A percentile compares a stretch with the other conserved stretches of the same genome.
These are phyloP conservation scores for Coemansia sp. DNA, from an alignment of 192 early-diverging fungal genomes.

Conservation along the genomic window DNA sequence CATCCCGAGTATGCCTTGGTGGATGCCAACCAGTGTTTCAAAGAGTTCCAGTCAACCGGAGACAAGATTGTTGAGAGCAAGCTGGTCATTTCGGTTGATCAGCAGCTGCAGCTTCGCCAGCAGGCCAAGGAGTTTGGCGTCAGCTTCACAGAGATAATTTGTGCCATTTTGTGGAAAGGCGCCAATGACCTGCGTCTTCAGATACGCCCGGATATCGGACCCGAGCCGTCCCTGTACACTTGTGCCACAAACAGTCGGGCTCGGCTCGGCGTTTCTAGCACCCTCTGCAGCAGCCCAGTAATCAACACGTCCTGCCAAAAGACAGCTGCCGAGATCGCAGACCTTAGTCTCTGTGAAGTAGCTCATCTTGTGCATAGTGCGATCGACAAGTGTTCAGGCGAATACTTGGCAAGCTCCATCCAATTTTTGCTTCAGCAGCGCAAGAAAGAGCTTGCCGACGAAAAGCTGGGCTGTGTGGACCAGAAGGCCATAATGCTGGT, in stretches of 20 bases:
- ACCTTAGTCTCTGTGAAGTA: conserved; percentile 15
- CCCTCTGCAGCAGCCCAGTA: conserved; percentile 39
- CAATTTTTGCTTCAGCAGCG: conserved; percentile 23
- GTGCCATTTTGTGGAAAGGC: conserved; percentile 47
- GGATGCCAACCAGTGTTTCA: conserved; percentile 15
- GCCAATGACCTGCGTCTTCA: conserved; percentile 16
- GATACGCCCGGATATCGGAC: conserved; percentile 14
- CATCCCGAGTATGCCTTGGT: conserved; percentile 40
- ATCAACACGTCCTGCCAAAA: conserved; percentile 21
- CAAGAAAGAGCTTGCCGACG: conserved; percentile 19
- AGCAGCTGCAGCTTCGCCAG: conserved; percentile 30
- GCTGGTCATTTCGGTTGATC: conserved; percentile 18
- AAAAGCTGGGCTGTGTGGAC: conserved; percentile 1
- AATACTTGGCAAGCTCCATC: conserved; percentile 39
- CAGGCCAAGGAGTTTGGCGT: conserved; percentile 25
- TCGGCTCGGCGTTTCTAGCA: conserved; percentile 16
- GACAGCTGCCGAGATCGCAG: conserved; percentile 20
- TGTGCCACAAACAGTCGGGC: conserved; percentile 44
- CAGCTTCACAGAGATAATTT: conserved; percentile 32
- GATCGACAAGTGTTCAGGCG: conserved; percentile 10
- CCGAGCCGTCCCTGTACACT: conserved; percentile 25
- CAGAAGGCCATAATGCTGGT: conserved; percentile 26
- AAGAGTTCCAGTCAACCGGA: conserved; percentile 16
- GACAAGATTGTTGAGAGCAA: conserved; percentile 25
- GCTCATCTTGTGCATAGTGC: conserved; percentile 27